Percentiles rank a stretch among this genome's conserved stretches.
Conservation (phyloP, 306 rosid species). For the Vigna unguiculata region DNA sequence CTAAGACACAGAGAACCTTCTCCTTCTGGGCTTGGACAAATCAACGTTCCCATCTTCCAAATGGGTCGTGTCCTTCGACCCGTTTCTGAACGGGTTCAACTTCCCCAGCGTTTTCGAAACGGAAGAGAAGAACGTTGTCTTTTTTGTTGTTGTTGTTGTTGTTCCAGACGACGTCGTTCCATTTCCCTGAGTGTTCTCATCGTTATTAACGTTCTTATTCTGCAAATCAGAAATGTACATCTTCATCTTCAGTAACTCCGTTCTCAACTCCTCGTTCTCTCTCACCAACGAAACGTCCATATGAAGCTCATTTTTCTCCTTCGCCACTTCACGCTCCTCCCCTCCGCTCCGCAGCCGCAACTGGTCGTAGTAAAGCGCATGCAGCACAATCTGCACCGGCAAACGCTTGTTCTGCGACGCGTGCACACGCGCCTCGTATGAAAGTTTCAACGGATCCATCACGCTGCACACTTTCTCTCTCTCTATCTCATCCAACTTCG, state of each 20-base stretch:
- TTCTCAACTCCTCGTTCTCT: constrained; percentile 71
- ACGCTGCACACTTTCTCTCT: constrained; percentile 84
- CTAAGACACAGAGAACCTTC: constrained; percentile 88
- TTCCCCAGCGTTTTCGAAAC: constrained; percentile 69
- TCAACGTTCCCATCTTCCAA: constrained; percentile 66
- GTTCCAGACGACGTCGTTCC: constrained; percentile 47
- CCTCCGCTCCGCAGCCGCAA: constrained; percentile 68
- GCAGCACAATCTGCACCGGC: constrained; percentile 79
- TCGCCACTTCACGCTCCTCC: constrained; percentile 40
- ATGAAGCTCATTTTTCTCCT: constrained; percentile 54
- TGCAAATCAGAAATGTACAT: constrained; percentile 63
- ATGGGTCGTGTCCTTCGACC: constrained; percentile 74
- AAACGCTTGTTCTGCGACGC: constrained; percentile 85
- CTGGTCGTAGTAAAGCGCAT: constrained; percentile 84
- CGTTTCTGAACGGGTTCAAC: constrained; percentile 75
- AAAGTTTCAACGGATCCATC: constrained; percentile 77
- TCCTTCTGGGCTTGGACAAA: constrained; percentile 74
- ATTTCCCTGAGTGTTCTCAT: background rate
- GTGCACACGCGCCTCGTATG: constrained; percentile 79
- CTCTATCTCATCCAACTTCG: constrained; percentile 82
- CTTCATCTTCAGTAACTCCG: constrained; percentile 78
- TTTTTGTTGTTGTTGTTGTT: constrained; percentile 39
- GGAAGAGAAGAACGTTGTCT: constrained; percentile 74
- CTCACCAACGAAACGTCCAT: constrained; percentile 66
- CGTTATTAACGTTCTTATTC: constrained; percentile 11